phyloP scores from a whole-genome alignment of 495 filamentous ascomycete species.

The Tuber umbilicatum region DNA sequence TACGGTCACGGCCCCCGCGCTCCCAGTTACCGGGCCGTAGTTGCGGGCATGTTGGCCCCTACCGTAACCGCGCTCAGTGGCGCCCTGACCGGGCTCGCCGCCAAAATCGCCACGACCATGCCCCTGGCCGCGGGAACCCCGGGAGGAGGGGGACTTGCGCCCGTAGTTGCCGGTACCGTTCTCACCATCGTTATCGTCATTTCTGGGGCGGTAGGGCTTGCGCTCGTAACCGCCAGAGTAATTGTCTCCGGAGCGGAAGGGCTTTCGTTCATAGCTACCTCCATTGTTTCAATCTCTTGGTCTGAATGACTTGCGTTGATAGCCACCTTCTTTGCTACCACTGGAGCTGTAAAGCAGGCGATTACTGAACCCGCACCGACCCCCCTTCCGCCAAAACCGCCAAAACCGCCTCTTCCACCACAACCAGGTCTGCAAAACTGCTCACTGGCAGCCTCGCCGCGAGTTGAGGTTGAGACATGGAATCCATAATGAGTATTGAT shows the following conservation, averaged over 20 bases:
- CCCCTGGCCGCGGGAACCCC: not conserved
- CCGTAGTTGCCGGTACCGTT: not conserved
- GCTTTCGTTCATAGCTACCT: not conserved
- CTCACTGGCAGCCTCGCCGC: not conserved
- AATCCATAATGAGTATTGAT: conserved; percentile 47
- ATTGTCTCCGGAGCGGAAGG: not conserved
- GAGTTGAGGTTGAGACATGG: conserved; percentile 39
- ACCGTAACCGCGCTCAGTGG: not conserved
- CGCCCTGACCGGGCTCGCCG: not conserved
- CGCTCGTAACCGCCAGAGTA: not conserved
- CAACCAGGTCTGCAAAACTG: not conserved
- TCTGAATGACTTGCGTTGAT: not conserved
- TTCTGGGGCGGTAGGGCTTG: no score
- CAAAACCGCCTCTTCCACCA: not conserved
- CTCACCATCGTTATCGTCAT: no score
- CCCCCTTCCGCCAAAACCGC: not conserved
- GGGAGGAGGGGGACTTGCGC: not conserved
- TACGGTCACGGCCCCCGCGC: not conserved
- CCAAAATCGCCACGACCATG: not conserved
- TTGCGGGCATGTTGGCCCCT: not conserved
- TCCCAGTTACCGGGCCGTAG: not conserved
- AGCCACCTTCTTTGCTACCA: not conserved
- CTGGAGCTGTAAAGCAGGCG: not conserved
- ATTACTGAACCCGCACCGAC: not conserved
- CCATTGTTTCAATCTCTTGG: not conserved